Evolutionary conservation across 148 eudicot genomes (phyloP), one percentile per base, ranked within the genome.

Genomic region (Amaranthus hypochondriacus): DNA sequence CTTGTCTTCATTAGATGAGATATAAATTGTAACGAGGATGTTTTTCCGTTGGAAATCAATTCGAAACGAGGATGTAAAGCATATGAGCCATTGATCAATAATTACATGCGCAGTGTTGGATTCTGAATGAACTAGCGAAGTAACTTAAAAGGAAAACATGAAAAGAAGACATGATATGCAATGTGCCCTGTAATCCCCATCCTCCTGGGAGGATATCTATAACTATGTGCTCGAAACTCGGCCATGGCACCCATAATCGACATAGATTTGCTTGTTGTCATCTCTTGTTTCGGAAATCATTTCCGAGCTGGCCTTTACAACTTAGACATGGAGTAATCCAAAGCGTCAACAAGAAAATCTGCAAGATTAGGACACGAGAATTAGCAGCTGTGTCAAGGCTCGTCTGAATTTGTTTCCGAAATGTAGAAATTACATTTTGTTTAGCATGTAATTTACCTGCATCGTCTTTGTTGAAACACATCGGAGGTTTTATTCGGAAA

Each of bases 401-500:
- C 21, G 62, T 18, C 4, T 13, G 21, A 28, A 15, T 12, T 6
- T 5, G 46, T 11, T 54, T 70, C 46, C 53, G 7, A 9, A 28
- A 4, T 5, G 28, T 6, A 18, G 9, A 42, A 9, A 42, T 49
- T 7, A 10, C 49, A 4, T 5, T n/a, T 21, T 14, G n/a, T 3
- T 44, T 11, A 55, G 55, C 15, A 18, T 4, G 7, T 50, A 72
- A 18, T 3, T 68, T 84, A 93, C 98, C 98, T 81, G 98, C 97
- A 83, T 95, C 98, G 58, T 87, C 90, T 84, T 82, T 87, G 71
- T 80, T 79, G 83, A 95, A 95, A 80, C 98, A 95, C 98, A 95
- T 95, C 0, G 98, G 98, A 71, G 98, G 98, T 77, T 95, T 95
- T 80, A 95, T 85, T 77, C 98, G 82, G 86, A 95, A 92, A 28